A percentile compares a stretch with the other conserved stretches of the same genome.
phyloP scores from a whole-genome alignment of 179 eudicot species.

The Sideroxylon spinosum region DNA sequence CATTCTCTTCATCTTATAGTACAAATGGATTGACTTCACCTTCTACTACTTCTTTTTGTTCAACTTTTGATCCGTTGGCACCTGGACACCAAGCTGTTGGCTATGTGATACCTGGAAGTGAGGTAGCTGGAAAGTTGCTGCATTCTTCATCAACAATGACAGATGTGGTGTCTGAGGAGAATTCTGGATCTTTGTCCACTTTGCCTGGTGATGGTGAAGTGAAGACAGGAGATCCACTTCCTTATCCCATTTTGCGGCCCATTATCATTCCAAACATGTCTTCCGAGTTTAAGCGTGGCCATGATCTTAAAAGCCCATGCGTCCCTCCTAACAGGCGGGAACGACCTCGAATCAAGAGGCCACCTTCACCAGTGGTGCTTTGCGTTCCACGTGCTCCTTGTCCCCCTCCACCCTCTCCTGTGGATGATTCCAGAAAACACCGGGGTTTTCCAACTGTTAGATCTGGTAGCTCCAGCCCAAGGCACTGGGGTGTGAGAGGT shows the following conservation, averaged over 20 bases:
- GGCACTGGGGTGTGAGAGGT: conserved; percentile 91
- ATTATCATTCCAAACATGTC: conserved; percentile 79
- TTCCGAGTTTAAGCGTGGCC: conserved; percentile 76
- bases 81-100: conserved; percentile 69
- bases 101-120: conserved; percentile 75
- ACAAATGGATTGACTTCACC: conserved; percentile 92
- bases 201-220: conserved; percentile 63
- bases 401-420: conserved; percentile 93
- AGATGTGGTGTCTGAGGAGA: conserved; percentile 64
- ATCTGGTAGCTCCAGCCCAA: conserved; percentile 98
- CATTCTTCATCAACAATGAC: conserved; percentile 56
- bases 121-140: conserved; percentile 57
- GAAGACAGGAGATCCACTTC: conserved; percentile 68
- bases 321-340: conserved; percentile 88
- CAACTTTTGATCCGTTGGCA: conserved; percentile 82
- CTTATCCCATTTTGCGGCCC: conserved; percentile 85
- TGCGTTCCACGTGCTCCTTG: conserved; percentile 94
- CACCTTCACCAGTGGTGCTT: conserved; percentile 96
- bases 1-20: conserved; percentile 83
- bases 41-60: conserved; percentile 81
- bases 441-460: conserved; percentile 90
- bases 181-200: conserved; percentile 45
- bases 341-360: conserved; percentile 85
- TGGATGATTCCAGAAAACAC: conserved; percentile 74
- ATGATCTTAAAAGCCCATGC: conserved; percentile 83